phyloP scores from a whole-genome alignment of 2,329 filamentous ascomycete genomes.

The Cercospora brassicicola region DNA sequence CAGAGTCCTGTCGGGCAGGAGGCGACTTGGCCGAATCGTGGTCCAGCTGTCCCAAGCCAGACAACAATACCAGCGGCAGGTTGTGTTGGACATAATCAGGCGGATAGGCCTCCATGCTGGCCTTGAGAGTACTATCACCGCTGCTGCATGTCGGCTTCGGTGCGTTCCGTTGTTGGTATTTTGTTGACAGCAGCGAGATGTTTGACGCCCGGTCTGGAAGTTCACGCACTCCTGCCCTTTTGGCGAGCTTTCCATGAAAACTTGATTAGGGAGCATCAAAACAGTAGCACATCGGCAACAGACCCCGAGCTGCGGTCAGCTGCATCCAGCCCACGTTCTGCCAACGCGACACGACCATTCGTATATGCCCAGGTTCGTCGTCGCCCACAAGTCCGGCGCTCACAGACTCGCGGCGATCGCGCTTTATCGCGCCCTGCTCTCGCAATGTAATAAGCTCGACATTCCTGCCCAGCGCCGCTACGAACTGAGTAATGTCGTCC shows the following conservation, averaged over 20 bases:
- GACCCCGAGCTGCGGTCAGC: neutral
- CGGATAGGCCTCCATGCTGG: constrained; percentile 74
- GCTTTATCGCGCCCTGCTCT: constrained; percentile 69
- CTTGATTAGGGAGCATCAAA: neutral
- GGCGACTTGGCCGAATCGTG: constrained; percentile 30
- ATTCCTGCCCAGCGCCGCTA: constrained; percentile 17
- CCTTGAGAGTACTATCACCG: neutral
- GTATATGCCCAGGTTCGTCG: constrained; percentile 27
- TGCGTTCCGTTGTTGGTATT: neutral
- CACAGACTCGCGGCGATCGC: constrained; percentile 64
- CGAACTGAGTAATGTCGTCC: constrained; percentile 58
- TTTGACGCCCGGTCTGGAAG: neutral
- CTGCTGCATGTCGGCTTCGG: constrained; percentile 1
- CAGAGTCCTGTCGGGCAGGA: constrained; percentile 30
- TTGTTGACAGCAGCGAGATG: neutral
- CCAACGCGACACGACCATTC: constrained; percentile 6
- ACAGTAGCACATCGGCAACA: neutral
- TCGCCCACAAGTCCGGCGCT: constrained; percentile 48
- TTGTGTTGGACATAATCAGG: constrained; percentile 80
- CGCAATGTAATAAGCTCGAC: constrained; percentile 42
- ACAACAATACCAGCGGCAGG: constrained; percentile 78
- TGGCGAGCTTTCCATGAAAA: neutral
- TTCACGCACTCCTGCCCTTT: neutral
- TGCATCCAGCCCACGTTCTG: neutral
- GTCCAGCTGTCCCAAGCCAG: constrained; percentile 63